Base-by-base conservation (phyloP, 257 asterid genomes). In the Solanum gandarillasii region DNA sequence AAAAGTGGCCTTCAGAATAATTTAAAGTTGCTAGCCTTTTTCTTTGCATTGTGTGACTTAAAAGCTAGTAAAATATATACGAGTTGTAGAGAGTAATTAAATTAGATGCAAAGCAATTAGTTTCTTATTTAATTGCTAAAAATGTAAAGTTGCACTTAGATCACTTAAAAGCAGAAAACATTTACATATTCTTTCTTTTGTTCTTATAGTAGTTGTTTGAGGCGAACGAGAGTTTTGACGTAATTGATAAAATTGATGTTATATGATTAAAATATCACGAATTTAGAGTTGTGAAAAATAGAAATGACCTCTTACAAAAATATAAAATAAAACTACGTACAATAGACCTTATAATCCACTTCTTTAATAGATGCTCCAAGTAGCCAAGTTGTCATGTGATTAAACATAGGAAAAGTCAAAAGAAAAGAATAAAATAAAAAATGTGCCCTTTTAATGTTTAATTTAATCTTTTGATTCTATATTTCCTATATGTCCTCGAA, bases 251-350 rank as follows among this genome's bases (percentile, higher is more conserved):
- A 29, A 0, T 27, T 13, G 2, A 11, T 10, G 0, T 1, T 25
- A 25, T 27, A 31, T 25, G 0, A 27, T 27, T 0, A 12, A 1
- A 5, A 12, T 0, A 0, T 1, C 4, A 6, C 0, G 0, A 2
- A 12, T 27, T 5, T 12, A 2, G 4, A 27, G 0, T 10, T 68
- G 5, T 68, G 0, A 7, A 67, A 25, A 67, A 0, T 62, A 25
- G 0, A 0, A 62, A 65, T 3, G 0, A n/a, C 0, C 3, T 65
- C 1, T 9, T 10, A 1, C 0, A 5, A 1, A n/a, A 65, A 65
- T 65, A 2, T 6, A 25, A 13, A 13, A 68, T 68, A 68, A 68
- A 0, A 29, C 0, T 68, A 2, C 5, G 1, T 68, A 68, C 4
- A 27, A 27, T 12, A 12, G 0, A 68, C 1, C 7, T 68, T 3